A percentile compares a stretch with the other conserved stretches of the same genome.
Conservation (phyloP, 2,329 filamentous ascomycete genomes). For the Ophiosphaerella herpotricha region DNA sequence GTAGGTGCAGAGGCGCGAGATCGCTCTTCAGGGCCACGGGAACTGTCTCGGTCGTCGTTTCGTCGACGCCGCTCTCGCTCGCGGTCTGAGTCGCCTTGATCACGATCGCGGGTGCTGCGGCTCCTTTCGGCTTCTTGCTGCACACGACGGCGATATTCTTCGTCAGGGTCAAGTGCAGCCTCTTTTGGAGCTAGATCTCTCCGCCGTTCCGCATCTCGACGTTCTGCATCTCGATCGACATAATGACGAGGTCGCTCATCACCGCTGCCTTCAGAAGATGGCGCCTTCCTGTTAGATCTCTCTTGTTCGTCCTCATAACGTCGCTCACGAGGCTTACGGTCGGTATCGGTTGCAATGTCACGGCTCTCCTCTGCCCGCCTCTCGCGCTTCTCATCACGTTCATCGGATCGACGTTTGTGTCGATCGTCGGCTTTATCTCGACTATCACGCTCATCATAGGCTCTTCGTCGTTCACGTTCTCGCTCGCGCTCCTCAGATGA, state of each 20-base stretch:
- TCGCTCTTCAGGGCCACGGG: slow-evolving; percentile 32
- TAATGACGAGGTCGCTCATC: slow-evolving; percentile 45
- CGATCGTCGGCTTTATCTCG: slow-evolving; percentile 33
- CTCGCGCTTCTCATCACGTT: slow-evolving; percentile 23
- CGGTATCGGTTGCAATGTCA: slow-evolving; percentile 27
- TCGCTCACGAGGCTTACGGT: slow-evolving; percentile 36
- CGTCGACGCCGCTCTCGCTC: slow-evolving; percentile 41
- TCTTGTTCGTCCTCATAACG: slow-evolving; percentile 37
- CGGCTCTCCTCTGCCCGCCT: slow-evolving; percentile 20
- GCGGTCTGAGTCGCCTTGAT: slow-evolving; percentile 39
- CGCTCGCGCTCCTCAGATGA: slow-evolving; percentile 28
- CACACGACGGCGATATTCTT: slow-evolving; percentile 56
- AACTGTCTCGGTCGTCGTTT: slow-evolving; percentile 39
- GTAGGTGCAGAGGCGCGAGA: slow-evolving; percentile 29
- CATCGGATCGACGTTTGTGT: slow-evolving; percentile 23
- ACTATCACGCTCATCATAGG: slow-evolving; percentile 37
- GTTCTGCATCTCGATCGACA: slow-evolving; percentile 41
- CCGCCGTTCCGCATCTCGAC: slow-evolving; percentile 39
- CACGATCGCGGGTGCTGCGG: slow-evolving; percentile 30
- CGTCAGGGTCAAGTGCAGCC: slow-evolving; percentile 51
- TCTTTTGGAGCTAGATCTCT: slow-evolving; percentile 37
- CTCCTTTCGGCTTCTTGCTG: slow-evolving; percentile 50
- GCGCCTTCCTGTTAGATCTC: slow-evolving; percentile 27
- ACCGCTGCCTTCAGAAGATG: slow-evolving; percentile 41
- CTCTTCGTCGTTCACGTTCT: slow-evolving; percentile 46